Percentiles rank a stretch among this genome's conserved stretches.
phyloP scores from a whole-genome alignment of 768 basidiomycete species.

The Strobilomyces dryophilus region DNA sequence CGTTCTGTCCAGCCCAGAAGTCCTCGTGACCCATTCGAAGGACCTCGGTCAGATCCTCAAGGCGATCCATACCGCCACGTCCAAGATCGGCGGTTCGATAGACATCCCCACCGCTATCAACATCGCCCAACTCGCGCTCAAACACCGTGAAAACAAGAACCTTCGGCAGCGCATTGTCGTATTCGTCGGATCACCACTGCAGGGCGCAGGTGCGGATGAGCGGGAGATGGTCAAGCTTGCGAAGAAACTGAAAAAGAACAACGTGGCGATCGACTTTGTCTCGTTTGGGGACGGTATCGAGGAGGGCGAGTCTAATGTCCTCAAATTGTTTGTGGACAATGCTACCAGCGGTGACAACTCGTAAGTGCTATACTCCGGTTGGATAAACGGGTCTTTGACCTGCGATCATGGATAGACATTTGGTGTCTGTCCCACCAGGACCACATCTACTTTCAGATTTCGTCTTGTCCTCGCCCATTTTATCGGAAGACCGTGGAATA shows the following conservation, averaged over 20 bases:
- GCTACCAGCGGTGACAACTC: slow-evolving; percentile 82
- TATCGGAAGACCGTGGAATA: slow-evolving; percentile 76
- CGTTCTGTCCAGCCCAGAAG: slow-evolving; percentile 66
- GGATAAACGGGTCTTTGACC: background rate
- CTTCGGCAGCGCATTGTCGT: slow-evolving; percentile 93
- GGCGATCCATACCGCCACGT: slow-evolving; percentile 66
- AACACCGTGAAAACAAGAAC: slow-evolving; percentile 98
- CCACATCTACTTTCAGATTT: slow-evolving; percentile 78
- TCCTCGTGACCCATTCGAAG: slow-evolving; percentile 93
- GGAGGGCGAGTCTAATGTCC: slow-evolving; percentile 59
- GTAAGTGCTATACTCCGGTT: slow-evolving; percentile 41
- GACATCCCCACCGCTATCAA: slow-evolving; percentile 90
- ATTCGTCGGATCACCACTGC: slow-evolving; percentile 88
- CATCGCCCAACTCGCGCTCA: slow-evolving; percentile 92
- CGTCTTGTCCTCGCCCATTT: slow-evolving; percentile 74
- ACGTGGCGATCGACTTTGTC: slow-evolving; percentile 90
- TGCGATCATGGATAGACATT: slow-evolving; percentile 51
- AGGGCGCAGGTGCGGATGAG: slow-evolving; percentile 65
- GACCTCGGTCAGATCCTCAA: slow-evolving; percentile 89
- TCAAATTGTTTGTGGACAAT: slow-evolving; percentile 80
- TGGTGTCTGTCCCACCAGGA: slow-evolving; percentile 75
- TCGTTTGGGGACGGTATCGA: slow-evolving; percentile 89
- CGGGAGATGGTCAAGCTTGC: slow-evolving; percentile 83
- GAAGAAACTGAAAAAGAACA: slow-evolving; percentile 99
- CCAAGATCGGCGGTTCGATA: slow-evolving; percentile 73